Evolutionary conservation across 768 basidiomycete species (phyloP).

Genomic region (Tylopilus intermedius): DNA sequence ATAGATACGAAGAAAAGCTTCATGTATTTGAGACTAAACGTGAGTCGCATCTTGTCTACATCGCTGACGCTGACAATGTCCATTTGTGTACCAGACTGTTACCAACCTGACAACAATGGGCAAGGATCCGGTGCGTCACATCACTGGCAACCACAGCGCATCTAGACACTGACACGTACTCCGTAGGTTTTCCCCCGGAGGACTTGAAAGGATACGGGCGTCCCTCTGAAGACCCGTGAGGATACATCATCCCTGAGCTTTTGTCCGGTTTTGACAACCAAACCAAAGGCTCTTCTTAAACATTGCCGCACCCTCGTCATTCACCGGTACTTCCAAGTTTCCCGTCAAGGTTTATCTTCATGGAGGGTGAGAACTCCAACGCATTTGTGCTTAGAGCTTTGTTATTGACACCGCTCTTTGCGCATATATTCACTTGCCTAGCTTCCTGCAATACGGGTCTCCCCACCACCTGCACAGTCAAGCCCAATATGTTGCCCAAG

Average conservation of each 20-base stretch:
- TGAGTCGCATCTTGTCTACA: constrained; percentile 26
- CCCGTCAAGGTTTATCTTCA: constrained; percentile 75
- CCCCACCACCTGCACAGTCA: constrained; percentile 59
- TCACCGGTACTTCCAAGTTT: constrained; percentile 37
- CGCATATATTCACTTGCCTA: constrained; percentile 19
- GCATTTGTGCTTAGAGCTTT: not conserved
- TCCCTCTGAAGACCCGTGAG: constrained; percentile 66
- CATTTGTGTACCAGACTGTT: constrained; percentile 39
- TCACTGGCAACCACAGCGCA: constrained; percentile 17
- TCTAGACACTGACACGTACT: not conserved
- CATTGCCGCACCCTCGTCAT: constrained; percentile 50
- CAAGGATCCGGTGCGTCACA: constrained; percentile 29
- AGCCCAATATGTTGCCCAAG: constrained; percentile 62
- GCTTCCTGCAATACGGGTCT: constrained; percentile 77
- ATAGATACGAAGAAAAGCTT: constrained; percentile 54
- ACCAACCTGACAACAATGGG: constrained; percentile 39
- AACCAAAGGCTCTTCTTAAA: constrained; percentile 54
- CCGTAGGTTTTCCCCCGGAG: constrained; percentile 41
- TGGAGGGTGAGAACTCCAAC: constrained; percentile 48
- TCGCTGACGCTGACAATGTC: not conserved
- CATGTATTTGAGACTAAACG: constrained; percentile 57
- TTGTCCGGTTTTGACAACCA: not conserved
- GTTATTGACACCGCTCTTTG: not conserved
- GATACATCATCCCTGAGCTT: not conserved
- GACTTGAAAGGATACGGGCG: constrained; percentile 63